Conservation (phyloP, 2,329 filamentous ascomycete species). For the Calonectria naviculata region DNA sequence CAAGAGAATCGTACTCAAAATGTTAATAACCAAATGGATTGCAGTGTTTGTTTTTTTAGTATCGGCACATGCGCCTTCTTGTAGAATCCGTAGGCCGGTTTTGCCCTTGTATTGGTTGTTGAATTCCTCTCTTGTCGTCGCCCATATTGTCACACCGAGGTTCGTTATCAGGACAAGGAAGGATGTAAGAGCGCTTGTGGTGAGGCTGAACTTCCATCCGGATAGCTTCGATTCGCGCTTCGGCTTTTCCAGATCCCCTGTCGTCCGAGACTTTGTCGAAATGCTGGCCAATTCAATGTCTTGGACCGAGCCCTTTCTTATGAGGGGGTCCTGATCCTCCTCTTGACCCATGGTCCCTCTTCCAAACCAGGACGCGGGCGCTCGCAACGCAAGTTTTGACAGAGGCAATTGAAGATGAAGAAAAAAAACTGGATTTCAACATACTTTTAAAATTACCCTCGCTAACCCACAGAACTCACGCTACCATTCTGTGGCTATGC, state of each 20-base stretch:
- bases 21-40: neutral
- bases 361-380: neutral
- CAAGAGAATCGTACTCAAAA: neutral
- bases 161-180: neutral
- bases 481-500: no score
- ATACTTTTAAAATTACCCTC: no score
- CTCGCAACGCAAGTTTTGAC: neutral
- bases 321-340: neutral
- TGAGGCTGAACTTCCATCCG: neutral
- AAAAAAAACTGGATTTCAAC: no score
- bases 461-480: no score
- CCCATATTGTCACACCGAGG: neutral
- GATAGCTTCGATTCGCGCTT: neutral
- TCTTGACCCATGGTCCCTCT: neutral
- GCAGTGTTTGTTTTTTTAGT: neutral
- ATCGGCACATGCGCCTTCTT: neutral
- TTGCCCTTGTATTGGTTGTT: neutral
- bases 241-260: neutral
- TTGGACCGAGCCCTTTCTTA: neutral
- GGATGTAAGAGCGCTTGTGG: neutral
- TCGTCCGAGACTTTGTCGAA: neutral
- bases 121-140: neutral
- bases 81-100: neutral
- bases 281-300: neutral
- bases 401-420: neutral